Conservation (phyloP, 2,329 filamentous ascomycete species). For the Phaeosphaeria sp. region DNA sequence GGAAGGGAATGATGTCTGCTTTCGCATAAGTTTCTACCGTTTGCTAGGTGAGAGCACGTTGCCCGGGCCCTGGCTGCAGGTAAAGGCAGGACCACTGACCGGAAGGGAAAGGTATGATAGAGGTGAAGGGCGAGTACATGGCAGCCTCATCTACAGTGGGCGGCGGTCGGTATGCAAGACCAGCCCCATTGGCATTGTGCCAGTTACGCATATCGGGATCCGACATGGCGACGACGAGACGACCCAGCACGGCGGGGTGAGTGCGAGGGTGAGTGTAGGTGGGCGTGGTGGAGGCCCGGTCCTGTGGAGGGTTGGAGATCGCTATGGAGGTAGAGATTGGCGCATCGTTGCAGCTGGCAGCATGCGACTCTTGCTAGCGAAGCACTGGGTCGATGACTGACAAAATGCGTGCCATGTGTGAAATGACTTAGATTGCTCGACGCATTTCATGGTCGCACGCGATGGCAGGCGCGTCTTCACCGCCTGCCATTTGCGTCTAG, state of each 20-base stretch:
- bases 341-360: slow-evolving; percentile 20
- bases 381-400: slow-evolving; percentile 6
- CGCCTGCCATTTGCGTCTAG: slow-evolving; percentile 30
- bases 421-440: not conserved
- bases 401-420: not conserved
- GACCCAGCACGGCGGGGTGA: not conserved
- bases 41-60: slow-evolving; percentile 23
- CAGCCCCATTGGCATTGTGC: slow-evolving; percentile 42
- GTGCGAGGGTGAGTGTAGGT: not conserved
- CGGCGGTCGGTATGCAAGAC: slow-evolving; percentile 49
- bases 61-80: slow-evolving; percentile 11
- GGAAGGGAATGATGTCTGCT: slow-evolving; percentile 56
- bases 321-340: slow-evolving; percentile 17
- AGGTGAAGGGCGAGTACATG: slow-evolving; percentile 82
- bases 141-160: slow-evolving; percentile 74
- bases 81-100: slow-evolving; percentile 58
- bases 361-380: slow-evolving; percentile 7
- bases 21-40: slow-evolving; percentile 22
- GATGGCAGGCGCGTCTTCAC: slow-evolving; percentile 30
- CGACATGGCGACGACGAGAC: slow-evolving; percentile 28
- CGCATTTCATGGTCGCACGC: not conserved
- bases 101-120: slow-evolving; percentile 78
- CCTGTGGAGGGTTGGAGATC: slow-evolving; percentile 2
- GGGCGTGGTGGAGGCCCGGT: slow-evolving; percentile 1
- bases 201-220: slow-evolving; percentile 32